phyloP scores from a whole-genome alignment of 306 rosid genomes.

The Hippophae tibetana region DNA sequence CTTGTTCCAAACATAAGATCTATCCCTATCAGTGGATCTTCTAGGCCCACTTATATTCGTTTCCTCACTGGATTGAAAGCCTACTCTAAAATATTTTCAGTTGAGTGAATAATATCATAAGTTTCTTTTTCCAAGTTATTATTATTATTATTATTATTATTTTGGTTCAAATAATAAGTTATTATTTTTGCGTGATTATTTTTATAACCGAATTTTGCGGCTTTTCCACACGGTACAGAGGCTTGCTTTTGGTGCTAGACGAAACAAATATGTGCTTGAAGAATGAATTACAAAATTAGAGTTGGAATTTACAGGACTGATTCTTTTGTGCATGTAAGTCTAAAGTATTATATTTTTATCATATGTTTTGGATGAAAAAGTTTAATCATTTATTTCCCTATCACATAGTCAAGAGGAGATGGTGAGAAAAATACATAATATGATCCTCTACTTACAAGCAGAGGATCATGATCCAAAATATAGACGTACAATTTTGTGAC shows the following conservation, averaged over 20 bases:
- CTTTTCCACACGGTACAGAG: slow-evolving; percentile 44
- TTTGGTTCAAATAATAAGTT: slow-evolving; percentile 2
- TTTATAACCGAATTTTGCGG: not conserved
- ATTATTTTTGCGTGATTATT: not conserved
- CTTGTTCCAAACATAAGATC: slow-evolving; percentile 86
- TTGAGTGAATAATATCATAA: slow-evolving; percentile 27
- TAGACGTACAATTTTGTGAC: no score
- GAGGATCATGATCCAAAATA: no score
- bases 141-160: not conserved
- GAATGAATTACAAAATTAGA: slow-evolving; percentile 30
- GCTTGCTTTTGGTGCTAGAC: slow-evolving; percentile 89
- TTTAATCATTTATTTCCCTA: no score
- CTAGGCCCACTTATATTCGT: slow-evolving; percentile 74
- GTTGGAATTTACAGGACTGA: no score
- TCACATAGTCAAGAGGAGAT: no score
- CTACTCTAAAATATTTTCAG: slow-evolving; percentile 86
- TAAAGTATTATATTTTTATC: no score
- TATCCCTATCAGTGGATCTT: slow-evolving; percentile 45
- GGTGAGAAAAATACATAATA: no score
- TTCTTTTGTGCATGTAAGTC: no score
- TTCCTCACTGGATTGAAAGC: slow-evolving; percentile 92
- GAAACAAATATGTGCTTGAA: slow-evolving; percentile 68
- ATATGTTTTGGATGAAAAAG: no score
- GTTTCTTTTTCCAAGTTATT: not conserved
- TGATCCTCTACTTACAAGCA: no score